Conservation (phyloP, 116 monocot species). For the Papilionanthe hybrid region DNA sequence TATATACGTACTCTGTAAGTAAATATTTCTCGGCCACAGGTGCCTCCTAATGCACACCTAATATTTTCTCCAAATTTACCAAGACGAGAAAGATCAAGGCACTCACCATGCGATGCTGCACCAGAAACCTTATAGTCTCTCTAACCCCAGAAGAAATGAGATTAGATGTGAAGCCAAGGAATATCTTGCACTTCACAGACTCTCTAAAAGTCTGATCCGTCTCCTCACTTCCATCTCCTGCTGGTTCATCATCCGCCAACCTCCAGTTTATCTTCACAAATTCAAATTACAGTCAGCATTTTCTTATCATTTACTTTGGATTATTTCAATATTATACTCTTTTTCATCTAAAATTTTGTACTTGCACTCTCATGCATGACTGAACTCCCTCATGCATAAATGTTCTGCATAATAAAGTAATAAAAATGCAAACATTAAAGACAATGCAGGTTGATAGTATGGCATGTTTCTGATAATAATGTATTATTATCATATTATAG, state of each 20-base stretch:
- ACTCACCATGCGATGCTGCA: constrained; percentile 68
- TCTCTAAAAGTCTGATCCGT: constrained; percentile 38
- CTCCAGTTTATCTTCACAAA: constrained; percentile 66
- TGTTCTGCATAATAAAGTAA: too few relatives aligned
- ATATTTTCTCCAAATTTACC: too few relatives aligned
- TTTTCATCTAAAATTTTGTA: too few relatives aligned
- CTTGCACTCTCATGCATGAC: background rate
- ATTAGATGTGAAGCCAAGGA: constrained; percentile 91
- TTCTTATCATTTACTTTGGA: background rate
- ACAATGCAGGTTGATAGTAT: too few relatives aligned
- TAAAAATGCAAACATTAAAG: too few relatives aligned
- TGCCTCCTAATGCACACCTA: too few relatives aligned
- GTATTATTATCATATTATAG: background rate
- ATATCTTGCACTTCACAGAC: constrained; percentile 74
- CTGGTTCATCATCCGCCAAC: constrained; percentile 39
- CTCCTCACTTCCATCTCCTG: constrained; percentile 50
- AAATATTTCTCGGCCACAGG: too few relatives aligned
- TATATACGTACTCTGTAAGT: too few relatives aligned
- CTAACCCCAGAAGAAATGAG: constrained; percentile 79
- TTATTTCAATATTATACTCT: too few relatives aligned
- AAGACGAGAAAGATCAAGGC: background rate
- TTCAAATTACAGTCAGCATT: background rate
- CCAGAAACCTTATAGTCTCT: constrained; percentile 70
- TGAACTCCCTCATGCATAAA: background rate
- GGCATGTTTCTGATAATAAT: too few relatives aligned